phyloP scores from a whole-genome alignment of 306 rosid species.

The Rosa lucieae region DNA sequence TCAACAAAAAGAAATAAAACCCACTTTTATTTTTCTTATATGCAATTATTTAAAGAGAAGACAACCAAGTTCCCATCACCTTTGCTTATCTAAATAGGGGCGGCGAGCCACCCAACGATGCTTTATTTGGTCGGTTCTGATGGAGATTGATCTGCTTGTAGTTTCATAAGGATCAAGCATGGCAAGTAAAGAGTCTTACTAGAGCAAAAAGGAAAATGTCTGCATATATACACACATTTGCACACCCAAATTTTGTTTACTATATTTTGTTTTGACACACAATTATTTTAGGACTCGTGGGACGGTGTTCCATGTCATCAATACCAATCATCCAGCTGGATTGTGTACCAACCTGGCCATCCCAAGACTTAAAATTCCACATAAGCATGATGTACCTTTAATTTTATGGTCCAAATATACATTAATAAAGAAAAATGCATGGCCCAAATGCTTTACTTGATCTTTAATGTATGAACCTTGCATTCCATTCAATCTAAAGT shows the following conservation, averaged over 20 bases:
- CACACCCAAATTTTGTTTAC: not conserved
- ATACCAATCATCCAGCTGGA: constrained; percentile 8
- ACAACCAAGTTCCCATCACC: constrained; percentile 17
- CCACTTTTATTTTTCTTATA: not conserved
- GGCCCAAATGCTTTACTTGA: constrained; percentile 1
- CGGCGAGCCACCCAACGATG: constrained; percentile 22
- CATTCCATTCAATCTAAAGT: not conserved
- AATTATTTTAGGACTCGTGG: constrained; percentile 9
- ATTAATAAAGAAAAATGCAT: constrained; percentile 1
- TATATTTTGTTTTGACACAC: not conserved
- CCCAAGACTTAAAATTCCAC: not conserved
- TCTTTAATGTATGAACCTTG: not conserved
- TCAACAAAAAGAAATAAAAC: not conserved
- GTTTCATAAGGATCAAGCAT: not conserved
- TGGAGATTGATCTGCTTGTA: constrained; percentile 19
- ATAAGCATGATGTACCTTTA: not conserved
- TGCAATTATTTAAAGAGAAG: not conserved
- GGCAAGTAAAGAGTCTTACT: not conserved
- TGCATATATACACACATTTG: not conserved
- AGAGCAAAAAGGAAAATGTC: not conserved
- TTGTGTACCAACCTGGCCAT: not conserved
- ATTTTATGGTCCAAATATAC: not conserved
- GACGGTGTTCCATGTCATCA: constrained; percentile 18
- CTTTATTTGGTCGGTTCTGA: constrained; percentile 31
- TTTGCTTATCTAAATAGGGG: constrained; percentile 16